Conservation (phyloP, 495 filamentous ascomycete species). For the Penicillium parvum region DNA sequence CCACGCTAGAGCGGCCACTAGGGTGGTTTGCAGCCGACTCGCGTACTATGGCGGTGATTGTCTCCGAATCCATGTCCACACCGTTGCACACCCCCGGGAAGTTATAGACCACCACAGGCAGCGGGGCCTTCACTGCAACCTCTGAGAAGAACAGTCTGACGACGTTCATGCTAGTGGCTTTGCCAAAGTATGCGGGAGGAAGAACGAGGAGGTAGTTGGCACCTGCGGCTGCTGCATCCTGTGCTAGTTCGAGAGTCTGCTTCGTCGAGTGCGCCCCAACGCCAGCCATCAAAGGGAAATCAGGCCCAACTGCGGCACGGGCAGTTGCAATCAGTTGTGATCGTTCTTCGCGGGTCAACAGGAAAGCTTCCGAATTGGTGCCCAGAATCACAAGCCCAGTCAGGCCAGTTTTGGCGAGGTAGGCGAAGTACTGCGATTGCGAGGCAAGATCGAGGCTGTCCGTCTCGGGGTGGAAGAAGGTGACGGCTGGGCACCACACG, state of each 20-base stretch:
- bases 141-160: slow-evolving; percentile 58
- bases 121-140: slow-evolving; percentile 43
- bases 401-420: slow-evolving; percentile 51
- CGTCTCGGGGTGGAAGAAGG: slow-evolving; percentile 50
- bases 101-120: slow-evolving; percentile 66
- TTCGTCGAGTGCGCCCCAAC: slow-evolving; percentile 60
- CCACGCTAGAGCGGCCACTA: slow-evolving; percentile 48
- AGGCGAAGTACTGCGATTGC: slow-evolving; percentile 51
- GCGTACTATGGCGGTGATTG: slow-evolving; percentile 47
- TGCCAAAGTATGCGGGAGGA: slow-evolving; percentile 62
- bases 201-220: slow-evolving; percentile 59
- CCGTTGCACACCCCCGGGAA: slow-evolving; percentile 71
- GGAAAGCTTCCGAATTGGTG: slow-evolving; percentile 63
- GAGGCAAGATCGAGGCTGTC: slow-evolving; percentile 48
- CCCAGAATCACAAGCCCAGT: slow-evolving; percentile 58
- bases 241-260: slow-evolving; percentile 55
- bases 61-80: slow-evolving; percentile 61
- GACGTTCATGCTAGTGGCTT: slow-evolving; percentile 52
- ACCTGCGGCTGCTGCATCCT: slow-evolving; percentile 53
- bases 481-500: slow-evolving; percentile 25
- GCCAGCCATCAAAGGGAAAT: slow-evolving; percentile 59
- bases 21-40: slow-evolving; percentile 39
- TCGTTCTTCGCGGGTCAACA: slow-evolving; percentile 59
- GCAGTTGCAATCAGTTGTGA: slow-evolving; percentile 46
- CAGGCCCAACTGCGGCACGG: slow-evolving; percentile 45